phyloP scores from a whole-genome alignment of 1,139 yeast species.

The Kazachstania sp. region DNA sequence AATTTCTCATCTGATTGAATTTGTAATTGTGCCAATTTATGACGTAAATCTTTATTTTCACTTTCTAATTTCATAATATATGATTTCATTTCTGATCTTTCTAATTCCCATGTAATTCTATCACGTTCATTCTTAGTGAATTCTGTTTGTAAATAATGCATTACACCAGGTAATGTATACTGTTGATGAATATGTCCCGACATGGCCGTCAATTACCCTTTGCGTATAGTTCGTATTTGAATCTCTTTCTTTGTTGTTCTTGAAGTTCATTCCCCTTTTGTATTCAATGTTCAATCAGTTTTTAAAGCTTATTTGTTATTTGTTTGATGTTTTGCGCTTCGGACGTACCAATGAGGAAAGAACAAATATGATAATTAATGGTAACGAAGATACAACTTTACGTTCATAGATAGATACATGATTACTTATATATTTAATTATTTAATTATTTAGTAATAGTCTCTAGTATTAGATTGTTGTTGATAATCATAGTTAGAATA shows the following conservation, averaged over 20 bases:
- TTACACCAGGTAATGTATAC: constrained; percentile 39
- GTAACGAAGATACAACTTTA: too few relatives aligned
- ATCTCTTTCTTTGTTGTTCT: too few relatives aligned
- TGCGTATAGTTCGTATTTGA: too few relatives aligned
- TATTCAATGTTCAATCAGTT: too few relatives aligned
- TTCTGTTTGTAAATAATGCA: constrained; percentile 50
- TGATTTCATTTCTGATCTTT: constrained; percentile 46
- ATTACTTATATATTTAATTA: background rate
- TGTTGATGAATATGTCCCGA: constrained; percentile 4
- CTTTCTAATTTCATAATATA: constrained; percentile 56
- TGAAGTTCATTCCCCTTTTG: too few relatives aligned
- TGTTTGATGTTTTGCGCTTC: too few relatives aligned
- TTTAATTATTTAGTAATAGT: constrained; percentile 20
- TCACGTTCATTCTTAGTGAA: constrained; percentile 50
- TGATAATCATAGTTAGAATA: constrained; percentile 29
- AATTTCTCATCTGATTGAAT: constrained; percentile 2
- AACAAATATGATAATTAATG: too few relatives aligned
- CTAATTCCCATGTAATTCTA: constrained; percentile 48
- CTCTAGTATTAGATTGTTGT: constrained; percentile 23
- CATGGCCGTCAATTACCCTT: background rate
- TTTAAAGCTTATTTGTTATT: too few relatives aligned
- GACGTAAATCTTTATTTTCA: constrained; percentile 49
- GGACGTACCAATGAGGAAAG: too few relatives aligned
- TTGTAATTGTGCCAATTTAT: constrained; percentile 41
- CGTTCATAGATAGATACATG: too few relatives aligned